Percentiles rank a stretch among this genome's conserved stretches.
Evolutionary conservation across 2,329 filamentous ascomycete species (phyloP).

Genomic region (Aspergillus piperis): DNA sequence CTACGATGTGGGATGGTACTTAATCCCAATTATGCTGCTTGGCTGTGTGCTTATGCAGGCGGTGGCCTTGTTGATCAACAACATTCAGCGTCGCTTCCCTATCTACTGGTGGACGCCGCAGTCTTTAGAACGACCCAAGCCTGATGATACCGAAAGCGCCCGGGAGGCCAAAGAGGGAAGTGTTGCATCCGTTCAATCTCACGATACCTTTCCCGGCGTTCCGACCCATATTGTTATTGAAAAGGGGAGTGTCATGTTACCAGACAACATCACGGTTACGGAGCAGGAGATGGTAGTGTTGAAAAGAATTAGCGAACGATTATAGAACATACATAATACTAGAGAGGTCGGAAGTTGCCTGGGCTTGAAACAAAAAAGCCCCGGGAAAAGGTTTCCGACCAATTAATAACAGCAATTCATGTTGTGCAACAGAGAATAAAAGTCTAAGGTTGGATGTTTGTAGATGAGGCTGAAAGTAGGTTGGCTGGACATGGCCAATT

Average conservation of each 20-base stretch:
- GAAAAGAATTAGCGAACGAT: conserved; percentile 35
- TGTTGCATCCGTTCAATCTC: conserved; percentile 3
- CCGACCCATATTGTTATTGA: conserved; percentile 33
- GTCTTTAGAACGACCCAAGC: conserved; percentile 22
- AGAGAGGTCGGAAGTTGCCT: background rate
- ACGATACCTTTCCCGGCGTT: conserved; percentile 18
- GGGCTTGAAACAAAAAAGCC: no score
- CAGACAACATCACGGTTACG: conserved; percentile 37
- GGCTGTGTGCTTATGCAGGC: conserved; percentile 62
- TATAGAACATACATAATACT: conserved; percentile 23
- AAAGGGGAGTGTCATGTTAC: conserved; percentile 32
- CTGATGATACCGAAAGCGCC: conserved; percentile 23
- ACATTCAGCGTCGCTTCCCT: conserved; percentile 67
- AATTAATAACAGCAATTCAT: background rate
- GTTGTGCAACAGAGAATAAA: background rate
- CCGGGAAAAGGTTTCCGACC: background rate
- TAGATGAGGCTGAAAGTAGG: background rate
- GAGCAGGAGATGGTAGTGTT: conserved; percentile 35
- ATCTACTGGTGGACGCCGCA: conserved; percentile 64
- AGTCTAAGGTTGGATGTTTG: background rate
- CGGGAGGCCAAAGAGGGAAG: conserved; percentile 18
- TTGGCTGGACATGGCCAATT: background rate
- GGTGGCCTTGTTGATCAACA: conserved; percentile 67
- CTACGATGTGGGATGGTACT: conserved; percentile 65
- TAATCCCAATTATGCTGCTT: conserved; percentile 65